Conservation (phyloP, 352 stramenopile species). For the Phytophthora colocasiae region DNA sequence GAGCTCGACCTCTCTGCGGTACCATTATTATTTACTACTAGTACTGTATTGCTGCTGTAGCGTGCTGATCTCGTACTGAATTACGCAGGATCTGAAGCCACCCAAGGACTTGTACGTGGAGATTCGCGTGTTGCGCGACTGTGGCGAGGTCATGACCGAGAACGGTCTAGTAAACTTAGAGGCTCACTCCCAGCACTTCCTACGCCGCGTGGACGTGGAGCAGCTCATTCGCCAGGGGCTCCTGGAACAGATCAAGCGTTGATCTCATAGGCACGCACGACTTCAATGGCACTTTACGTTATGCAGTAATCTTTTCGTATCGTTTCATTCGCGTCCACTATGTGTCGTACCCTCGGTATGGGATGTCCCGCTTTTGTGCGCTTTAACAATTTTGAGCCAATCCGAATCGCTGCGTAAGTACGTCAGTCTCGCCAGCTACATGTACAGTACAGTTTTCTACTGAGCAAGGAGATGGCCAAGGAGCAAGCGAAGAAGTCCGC, state of each 20-base stretch:
- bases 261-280: background rate
- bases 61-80: constrained; percentile 13
- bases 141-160: constrained; percentile 93
- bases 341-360: constrained; percentile 5
- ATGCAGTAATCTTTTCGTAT: constrained; percentile 23
- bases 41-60: background rate
- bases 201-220: constrained; percentile 88
- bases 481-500: constrained; percentile 12
- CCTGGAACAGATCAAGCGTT: constrained; percentile 86
- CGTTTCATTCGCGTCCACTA: constrained; percentile 32
- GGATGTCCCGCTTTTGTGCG: constrained; percentile 2
- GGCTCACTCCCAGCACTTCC: constrained; percentile 88
- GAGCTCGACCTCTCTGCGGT: constrained; percentile 89
- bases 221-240: constrained; percentile 85
- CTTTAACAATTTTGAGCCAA: constrained; percentile 21
- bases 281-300: constrained; percentile 20
- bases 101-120: constrained; percentile 93
- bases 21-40: no score
- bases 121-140: constrained; percentile 89
- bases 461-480: constrained; percentile 22
- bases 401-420: constrained; percentile 15
- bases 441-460: constrained; percentile 15
- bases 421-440: constrained; percentile 20
- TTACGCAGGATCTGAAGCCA: constrained; percentile 76
- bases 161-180: constrained; percentile 89